Conservation (phyloP, 108 stramenopile genomes). For the Pseudonitzschia multistriata region DNA sequence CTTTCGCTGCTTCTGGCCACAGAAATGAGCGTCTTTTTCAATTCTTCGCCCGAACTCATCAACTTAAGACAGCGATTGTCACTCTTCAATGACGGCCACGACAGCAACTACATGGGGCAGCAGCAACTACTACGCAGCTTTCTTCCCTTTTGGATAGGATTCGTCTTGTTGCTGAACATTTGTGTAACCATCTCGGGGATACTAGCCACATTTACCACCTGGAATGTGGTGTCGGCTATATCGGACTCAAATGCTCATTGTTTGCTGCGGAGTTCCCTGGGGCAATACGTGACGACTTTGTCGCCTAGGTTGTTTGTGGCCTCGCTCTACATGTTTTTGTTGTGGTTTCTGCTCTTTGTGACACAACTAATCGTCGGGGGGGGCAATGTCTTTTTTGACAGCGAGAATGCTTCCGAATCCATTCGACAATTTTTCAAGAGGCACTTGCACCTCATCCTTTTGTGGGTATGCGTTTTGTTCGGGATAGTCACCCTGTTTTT, state of each 20-base stretch:
- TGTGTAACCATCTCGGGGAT: conserved; percentile 41
- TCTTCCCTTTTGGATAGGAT: conserved; percentile 48
- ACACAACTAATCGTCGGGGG: conserved; percentile 23
- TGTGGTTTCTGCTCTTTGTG: conserved; percentile 45
- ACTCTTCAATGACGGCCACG: not conserved
- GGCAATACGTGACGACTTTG: conserved; percentile 47
- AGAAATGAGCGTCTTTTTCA: conserved; percentile 41
- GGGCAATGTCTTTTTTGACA: too few relatives aligned
- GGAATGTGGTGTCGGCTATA: conserved; percentile 51
- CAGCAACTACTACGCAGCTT: too few relatives aligned
- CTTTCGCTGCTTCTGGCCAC: conserved; percentile 41
- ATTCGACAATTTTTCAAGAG: not conserved
- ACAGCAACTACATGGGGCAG: too few relatives aligned
- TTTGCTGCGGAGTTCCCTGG: conserved; percentile 45
- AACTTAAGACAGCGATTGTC: conserved; percentile 27
- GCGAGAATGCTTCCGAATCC: not conserved
- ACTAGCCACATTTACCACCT: conserved; percentile 52
- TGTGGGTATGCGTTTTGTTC: conserved; percentile 11
- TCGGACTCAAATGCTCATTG: conserved; percentile 49
- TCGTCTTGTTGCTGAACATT: conserved; percentile 34
- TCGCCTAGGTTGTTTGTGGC: conserved; percentile 41
- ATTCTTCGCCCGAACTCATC: conserved; percentile 20
- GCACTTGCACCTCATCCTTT: conserved; percentile 3
- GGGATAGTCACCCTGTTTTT: conserved; percentile 28
- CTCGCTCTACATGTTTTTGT: conserved; percentile 39